Percentiles rank a stretch among this genome's conserved stretches.
These are phyloP conservation scores for Anisogramma anomala DNA, from an alignment of 2,329 filamentous ascomycete genomes.

Conservation along the genomic window DNA sequence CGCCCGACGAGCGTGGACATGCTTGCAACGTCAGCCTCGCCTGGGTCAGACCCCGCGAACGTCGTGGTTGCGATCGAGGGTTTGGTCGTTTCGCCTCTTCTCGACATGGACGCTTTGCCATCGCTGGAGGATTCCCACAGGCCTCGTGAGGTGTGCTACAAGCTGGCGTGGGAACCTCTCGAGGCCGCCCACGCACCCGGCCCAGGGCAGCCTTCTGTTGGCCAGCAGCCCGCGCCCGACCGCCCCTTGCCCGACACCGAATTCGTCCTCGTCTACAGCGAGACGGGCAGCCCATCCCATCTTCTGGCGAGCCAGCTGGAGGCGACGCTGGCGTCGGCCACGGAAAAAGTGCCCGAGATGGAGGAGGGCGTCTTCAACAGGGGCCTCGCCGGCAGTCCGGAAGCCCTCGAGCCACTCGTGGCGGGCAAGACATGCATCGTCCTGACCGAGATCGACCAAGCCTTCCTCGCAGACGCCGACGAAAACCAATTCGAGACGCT, in stretches of 20 bases:
- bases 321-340: not conserved
- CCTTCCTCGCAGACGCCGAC: constrained; percentile 18
- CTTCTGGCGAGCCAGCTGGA: not conserved
- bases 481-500: constrained; percentile 15
- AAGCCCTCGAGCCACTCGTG: not conserved
- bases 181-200: too few species aligned
- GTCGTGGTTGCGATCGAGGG: constrained; percentile 25
- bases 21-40: constrained; percentile 21
- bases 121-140: constrained; percentile 19
- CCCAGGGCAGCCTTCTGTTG: too few species aligned
- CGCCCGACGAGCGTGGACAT: constrained; percentile 27
- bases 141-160: constrained; percentile 34
- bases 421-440: constrained; percentile 19
- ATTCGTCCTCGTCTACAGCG: constrained; percentile 29
- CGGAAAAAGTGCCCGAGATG: not conserved
- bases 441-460: constrained; percentile 20
- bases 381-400: not conserved
- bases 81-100: constrained; percentile 29
- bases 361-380: not conserved
- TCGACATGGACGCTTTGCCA: constrained; percentile 21
- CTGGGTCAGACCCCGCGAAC: constrained; percentile 21
- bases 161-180: constrained; percentile 32
- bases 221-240: too few species aligned
- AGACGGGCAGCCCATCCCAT: constrained; percentile 12
- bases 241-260: constrained; percentile 19